Base-by-base conservation (phyloP, 2,329 filamentous ascomycete species). In the Leptographium galeiforme region DNA sequence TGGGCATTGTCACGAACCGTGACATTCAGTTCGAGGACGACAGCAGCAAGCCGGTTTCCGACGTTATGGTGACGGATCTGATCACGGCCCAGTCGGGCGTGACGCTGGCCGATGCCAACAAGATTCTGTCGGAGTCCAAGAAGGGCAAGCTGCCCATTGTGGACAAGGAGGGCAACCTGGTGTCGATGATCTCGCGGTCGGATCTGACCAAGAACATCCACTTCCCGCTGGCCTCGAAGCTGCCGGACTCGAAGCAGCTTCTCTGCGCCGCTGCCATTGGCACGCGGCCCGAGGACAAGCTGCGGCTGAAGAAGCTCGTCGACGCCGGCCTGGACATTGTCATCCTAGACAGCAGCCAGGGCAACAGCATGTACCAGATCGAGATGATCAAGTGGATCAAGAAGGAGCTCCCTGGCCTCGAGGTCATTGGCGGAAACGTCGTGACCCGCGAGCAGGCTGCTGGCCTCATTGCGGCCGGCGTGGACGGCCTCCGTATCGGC, bases 381-480 rank as follows among this genome's bases (percentile, higher is more conserved):
- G 89, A 95, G 57, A 98, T 98, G 93, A 82, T 98, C 75, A 89
- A 90, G 72, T 97, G 85, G 77, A 79, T 93, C 74, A 98, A 98
- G 79, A 69, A 84, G 61, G 87, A 84, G 62, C 91, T 84, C 75
- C 89, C 91, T 36, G 73, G 76, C 50, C 77, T 98, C 58, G 90
- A 98, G 62, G 93, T 98, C 67, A 95, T 98, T 66, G 94, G 87
- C 66, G 93, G 93, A 73, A 98, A 98, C 72, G 93, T 98, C 61
- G 93, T 98, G 63, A 98, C 93, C 54, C 85, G 91, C 53, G 91
- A 97, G 68, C 93, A 98, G 76, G 93, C 93, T 61, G 93, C 94
- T 52, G 75, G 79, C 58, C 75, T 98, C 61, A 97, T 98, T 64
- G 88, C 87, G 57, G 93, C 91, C 60, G 93, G 93, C 67, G 91